A percentile compares a stretch with the other conserved stretches of the same genome.
Evolutionary conservation across 306 rosid genomes (phyloP).

Genomic region (Ziziphus jujuba): DNA sequence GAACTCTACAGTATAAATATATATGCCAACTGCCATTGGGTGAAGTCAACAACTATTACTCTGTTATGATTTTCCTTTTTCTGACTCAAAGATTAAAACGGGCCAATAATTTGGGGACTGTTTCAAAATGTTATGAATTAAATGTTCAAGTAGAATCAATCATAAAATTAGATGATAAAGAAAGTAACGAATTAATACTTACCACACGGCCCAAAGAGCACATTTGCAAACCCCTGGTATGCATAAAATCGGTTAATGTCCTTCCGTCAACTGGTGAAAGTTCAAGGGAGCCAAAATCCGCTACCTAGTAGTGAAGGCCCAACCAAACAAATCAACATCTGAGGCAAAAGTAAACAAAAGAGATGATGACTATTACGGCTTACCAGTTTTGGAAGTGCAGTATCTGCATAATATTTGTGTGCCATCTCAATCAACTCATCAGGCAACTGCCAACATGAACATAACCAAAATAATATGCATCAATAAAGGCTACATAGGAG

Average conservation of each 20-base stretch:
- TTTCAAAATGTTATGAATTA: background rate
- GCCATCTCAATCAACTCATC: slow-evolving; percentile 95
- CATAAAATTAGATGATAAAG: background rate
- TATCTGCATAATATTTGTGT: slow-evolving; percentile 75
- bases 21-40: too few relatives aligned
- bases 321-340: slow-evolving; percentile 30
- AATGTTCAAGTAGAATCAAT: background rate
- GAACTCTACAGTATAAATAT: too few relatives aligned
- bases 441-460: slow-evolving; percentile 64
- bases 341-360: slow-evolving; percentile 6
- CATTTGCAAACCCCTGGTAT: slow-evolving; percentile 93
- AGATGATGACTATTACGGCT: slow-evolving; percentile 31
- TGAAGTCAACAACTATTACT: too few relatives aligned
- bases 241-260: slow-evolving; percentile 97
- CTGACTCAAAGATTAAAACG: background rate
- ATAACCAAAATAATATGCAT: slow-evolving; percentile 19
- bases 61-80: background rate
- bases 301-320: slow-evolving; percentile 60
- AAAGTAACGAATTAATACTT: slow-evolving; percentile 21
- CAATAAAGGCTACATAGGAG: slow-evolving; percentile 15
- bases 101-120: background rate
- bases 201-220: slow-evolving; percentile 91
- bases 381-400: slow-evolving; percentile 98
- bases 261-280: slow-evolving; percentile 99
- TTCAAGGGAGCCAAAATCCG: slow-evolving; percentile 98